Evolutionary conservation across 140 eudicot genomes (phyloP).

Genomic region (Senecio squalidus): DNA sequence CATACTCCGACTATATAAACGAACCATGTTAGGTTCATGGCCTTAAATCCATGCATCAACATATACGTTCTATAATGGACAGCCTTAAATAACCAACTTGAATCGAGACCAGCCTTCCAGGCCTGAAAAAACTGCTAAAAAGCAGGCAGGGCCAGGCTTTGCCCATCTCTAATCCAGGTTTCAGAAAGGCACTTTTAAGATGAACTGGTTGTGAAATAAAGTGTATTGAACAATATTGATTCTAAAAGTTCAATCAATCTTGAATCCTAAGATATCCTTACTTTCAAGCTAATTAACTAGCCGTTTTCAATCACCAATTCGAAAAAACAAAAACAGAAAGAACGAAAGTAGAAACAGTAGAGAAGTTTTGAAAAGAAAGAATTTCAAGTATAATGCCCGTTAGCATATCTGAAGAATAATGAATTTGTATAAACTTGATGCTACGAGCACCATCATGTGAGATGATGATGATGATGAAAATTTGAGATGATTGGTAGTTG

Average conservation of each 20-base stretch:
- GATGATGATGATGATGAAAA: conserved; percentile 4
- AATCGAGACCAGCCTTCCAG: too few species aligned
- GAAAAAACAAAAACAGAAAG: background rate
- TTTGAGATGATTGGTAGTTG: conserved; percentile 1
- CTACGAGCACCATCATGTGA: conserved; percentile 15
- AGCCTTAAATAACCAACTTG: too few species aligned
- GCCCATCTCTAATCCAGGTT: too few species aligned
- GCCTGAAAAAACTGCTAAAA: too few species aligned
- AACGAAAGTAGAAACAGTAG: background rate
- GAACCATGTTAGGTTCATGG: too few species aligned
- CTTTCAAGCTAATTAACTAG: background rate
- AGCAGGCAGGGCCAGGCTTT: too few species aligned
- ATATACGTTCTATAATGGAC: too few species aligned
- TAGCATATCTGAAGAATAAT: conserved; percentile 5
- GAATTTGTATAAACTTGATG: conserved; percentile 7
- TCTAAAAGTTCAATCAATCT: background rate
- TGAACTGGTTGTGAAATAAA: too few species aligned
- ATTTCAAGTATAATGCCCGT: conserved; percentile 11
- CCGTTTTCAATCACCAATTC: background rate
- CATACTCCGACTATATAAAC: too few species aligned
- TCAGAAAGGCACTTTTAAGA: too few species aligned
- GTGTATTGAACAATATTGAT: background rate
- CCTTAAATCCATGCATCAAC: too few species aligned
- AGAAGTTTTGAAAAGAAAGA: background rate
- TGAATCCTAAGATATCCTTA: background rate